Base-by-base conservation (phyloP, 1,139 yeast genomes). In the Candida tetrigidarum region DNA sequence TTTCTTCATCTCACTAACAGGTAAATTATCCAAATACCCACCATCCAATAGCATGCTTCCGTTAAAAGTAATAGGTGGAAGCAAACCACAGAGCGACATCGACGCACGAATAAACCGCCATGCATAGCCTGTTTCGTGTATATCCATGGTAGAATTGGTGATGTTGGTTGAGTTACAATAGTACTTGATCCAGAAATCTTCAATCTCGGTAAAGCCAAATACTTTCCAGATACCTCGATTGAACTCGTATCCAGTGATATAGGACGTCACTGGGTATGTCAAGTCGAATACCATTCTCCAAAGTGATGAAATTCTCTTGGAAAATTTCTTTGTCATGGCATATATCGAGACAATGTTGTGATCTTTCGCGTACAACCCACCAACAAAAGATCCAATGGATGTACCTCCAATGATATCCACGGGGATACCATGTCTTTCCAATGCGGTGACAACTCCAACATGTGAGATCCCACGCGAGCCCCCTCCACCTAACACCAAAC, bases 51-150 rank as follows among this genome's bases (percentile, higher is more conserved):
- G 69, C 98, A 93, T 93, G 37, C 88, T 83, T 0, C 99, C 99
- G 48, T 89, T 83, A 54, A 86, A 92, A 2, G 93, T 77, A 12
- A 95, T 83, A 0, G 96, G 96, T 2, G 99, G 99, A 23, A 93
- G 71, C 30, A 93, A 70, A 0, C 99, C 97, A 1, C 99, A 98
- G 44, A 93, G 75, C 1, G 97, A 87, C 99, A 93, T 93, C 0
- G 97, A 90, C 0, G 99, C 99, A 41, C 99, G 74, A 42, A 93
- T 86, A 56, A 88, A 93, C 51, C 98, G 73, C 99, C 99, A 93
- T 20, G 96, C 92, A 60, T 88, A 89, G 2, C 99, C 99, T 29
- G 85, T 78, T 20, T 88, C 83, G 61, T 93, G 99, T 29, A 92
- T 82, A 55, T 93, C 99, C 96, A 93, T 95, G 15, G 92, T 81